Conservation (phyloP, 139 green algal species). For the Tetraselmis striata region DNA sequence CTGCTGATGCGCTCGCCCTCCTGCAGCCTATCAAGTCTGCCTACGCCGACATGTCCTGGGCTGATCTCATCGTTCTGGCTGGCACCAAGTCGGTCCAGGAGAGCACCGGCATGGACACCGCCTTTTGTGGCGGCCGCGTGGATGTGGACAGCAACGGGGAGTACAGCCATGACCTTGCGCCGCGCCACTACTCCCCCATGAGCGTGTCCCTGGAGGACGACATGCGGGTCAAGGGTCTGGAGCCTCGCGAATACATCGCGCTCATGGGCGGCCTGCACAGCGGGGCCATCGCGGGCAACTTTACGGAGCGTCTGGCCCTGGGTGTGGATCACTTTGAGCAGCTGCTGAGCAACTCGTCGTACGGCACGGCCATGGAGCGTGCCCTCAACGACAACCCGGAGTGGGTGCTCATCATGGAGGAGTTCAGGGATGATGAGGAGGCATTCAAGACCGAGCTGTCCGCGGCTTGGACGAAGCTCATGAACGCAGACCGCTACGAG, state of each 20-base stretch:
- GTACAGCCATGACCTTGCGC: slow-evolving; percentile 8
- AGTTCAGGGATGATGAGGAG: slow-evolving; percentile 22
- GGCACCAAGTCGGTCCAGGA: slow-evolving; percentile 19
- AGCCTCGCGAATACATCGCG: neutral
- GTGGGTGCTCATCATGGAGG: slow-evolving; percentile 11
- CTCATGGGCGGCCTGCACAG: neutral
- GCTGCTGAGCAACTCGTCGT: slow-evolving; percentile 12
- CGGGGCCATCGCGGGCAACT: neutral
- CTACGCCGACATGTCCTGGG: slow-evolving; percentile 8
- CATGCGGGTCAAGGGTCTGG: slow-evolving; percentile 19
- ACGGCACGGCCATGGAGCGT: slow-evolving; percentile 14
- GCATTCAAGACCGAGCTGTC: slow-evolving; percentile 24
- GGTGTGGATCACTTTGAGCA: neutral
- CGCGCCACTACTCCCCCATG: neutral
- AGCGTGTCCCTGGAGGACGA: slow-evolving; percentile 14
- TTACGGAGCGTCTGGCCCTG: neutral
- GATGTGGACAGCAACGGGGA: slow-evolving; percentile 11
- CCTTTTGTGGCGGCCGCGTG: slow-evolving; percentile 30
- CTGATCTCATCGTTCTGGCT: slow-evolving; percentile 42
- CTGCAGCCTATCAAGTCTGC: slow-evolving; percentile 10
- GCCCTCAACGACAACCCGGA: slow-evolving; percentile 15
- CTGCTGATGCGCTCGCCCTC: neutral
- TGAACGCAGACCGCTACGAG: slow-evolving; percentile 42
- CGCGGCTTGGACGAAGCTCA: slow-evolving; percentile 26
- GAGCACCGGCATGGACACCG: neutral